A percentile compares a stretch with the other conserved stretches of the same genome.
Conservation (phyloP, 257 asterid genomes). For the Dorcoceras hygrometricum region DNA sequence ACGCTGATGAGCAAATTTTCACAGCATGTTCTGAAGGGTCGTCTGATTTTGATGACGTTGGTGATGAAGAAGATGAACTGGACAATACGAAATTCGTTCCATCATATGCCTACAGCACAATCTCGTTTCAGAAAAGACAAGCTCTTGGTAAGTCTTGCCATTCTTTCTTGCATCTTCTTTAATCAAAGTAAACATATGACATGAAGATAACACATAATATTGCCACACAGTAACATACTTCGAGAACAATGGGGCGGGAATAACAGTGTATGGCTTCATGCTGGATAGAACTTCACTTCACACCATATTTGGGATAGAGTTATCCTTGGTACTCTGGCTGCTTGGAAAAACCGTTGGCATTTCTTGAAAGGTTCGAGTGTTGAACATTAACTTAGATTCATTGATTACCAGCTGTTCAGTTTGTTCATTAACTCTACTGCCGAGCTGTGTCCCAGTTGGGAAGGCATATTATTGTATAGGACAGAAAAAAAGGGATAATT, state of each 20-base stretch:
- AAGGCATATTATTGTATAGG: not conserved
- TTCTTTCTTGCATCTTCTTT: not conserved
- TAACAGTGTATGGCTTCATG: slow-evolving; percentile 87
- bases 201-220: not conserved
- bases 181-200: not conserved
- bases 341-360: slow-evolving; percentile 85
- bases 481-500: not conserved
- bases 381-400: not conserved
- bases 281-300: slow-evolving; percentile 77
- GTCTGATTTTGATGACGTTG: slow-evolving; percentile 69
- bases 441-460: not conserved
- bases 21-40: slow-evolving; percentile 33
- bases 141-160: slow-evolving; percentile 57
- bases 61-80: slow-evolving; percentile 89
- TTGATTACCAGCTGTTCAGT: not conserved
- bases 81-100: slow-evolving; percentile 65
- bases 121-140: slow-evolving; percentile 90
- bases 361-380: slow-evolving; percentile 37
- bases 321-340: slow-evolving; percentile 84
- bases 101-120: slow-evolving; percentile 59
- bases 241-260: slow-evolving; percentile 88
- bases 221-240: slow-evolving; percentile 64
- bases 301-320: slow-evolving; percentile 75
- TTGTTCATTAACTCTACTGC: not conserved
- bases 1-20: slow-evolving; percentile 25